A percentile compares a stretch with the other conserved stretches of the same genome.
phyloP scores from a whole-genome alignment of 176 grass and related monocot species.

The Paspalum vaginatum region DNA sequence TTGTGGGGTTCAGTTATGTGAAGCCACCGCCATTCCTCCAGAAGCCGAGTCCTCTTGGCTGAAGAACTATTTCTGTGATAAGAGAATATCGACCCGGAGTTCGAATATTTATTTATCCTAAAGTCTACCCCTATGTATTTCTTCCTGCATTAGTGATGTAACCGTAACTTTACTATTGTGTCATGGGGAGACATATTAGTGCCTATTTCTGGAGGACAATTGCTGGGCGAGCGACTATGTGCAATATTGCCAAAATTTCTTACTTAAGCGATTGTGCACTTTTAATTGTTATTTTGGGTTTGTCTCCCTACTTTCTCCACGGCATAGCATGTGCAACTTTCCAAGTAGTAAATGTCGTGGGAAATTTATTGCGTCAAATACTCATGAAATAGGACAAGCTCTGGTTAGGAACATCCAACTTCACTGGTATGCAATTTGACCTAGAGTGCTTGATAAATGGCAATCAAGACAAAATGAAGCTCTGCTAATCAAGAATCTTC shows the following conservation, averaged over 20 bases:
- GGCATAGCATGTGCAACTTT: not conserved
- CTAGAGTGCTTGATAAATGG: too few relatives aligned
- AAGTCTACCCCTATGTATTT: not conserved
- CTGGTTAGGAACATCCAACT: too few relatives aligned
- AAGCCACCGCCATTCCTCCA: conserved; percentile 64
- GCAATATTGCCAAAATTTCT: not conserved
- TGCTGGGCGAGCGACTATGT: not conserved
- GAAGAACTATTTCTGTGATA: not conserved
- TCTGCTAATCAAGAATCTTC: too few relatives aligned
- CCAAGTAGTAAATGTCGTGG: not conserved
- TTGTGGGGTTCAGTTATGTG: conserved; percentile 86
- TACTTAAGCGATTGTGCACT: not conserved
- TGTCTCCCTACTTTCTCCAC: too few relatives aligned
- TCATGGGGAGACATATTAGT: not conserved
- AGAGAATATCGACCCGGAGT: not conserved
- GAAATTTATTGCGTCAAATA: not conserved
- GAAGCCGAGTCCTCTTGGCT: conserved; percentile 74
- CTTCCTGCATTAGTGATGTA: conserved; percentile 1
- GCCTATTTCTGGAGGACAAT: not conserved
- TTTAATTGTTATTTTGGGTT: not conserved
- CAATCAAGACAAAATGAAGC: too few relatives aligned
- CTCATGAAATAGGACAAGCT: too few relatives aligned
- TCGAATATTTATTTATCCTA: not conserved
- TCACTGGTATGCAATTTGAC: too few relatives aligned
- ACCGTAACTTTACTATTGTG: not conserved